A percentile compares a stretch with the other conserved stretches of the same genome.
These are phyloP conservation scores for Mycena olivaceomarginata DNA, from an alignment of 768 basidiomycete species.

Conservation along the genomic window DNA sequence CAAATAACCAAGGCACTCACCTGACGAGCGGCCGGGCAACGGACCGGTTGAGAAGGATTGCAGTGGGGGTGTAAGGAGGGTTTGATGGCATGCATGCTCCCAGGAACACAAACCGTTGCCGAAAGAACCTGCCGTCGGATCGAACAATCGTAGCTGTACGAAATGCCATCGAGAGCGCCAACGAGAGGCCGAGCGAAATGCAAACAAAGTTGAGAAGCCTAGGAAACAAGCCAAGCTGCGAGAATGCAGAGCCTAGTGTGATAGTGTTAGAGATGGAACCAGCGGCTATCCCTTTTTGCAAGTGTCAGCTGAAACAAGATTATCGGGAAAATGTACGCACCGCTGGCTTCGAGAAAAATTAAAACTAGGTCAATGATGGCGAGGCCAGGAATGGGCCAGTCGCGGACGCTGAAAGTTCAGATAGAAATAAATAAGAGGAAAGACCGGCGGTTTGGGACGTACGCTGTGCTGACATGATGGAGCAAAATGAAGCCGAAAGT, in stretches of 20 bases:
- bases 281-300: not conserved
- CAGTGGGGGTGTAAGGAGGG: not conserved
- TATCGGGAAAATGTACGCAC: not conserved
- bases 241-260: not conserved
- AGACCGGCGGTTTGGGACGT: not conserved
- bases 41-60: not conserved
- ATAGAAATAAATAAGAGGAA: not conserved
- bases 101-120: not conserved
- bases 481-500: slow-evolving; percentile 11
- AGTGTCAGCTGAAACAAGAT: not conserved
- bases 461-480: not conserved
- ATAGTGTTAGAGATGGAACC: not conserved
- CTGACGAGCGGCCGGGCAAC: not conserved
- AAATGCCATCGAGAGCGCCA: not conserved
- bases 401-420: not conserved
- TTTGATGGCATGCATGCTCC: not conserved
- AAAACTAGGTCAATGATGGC: not conserved
- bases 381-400: slow-evolving; percentile 6
- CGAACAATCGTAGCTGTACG: not conserved
- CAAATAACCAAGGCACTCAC: not conserved
- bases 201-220: not conserved
- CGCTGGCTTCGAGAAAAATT: not conserved
- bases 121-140: not conserved
- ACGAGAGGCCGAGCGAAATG: not conserved
- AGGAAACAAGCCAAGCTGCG: not conserved